Conservation (phyloP, 345 rosid genomes). For the Hypericum perforatum region DNA sequence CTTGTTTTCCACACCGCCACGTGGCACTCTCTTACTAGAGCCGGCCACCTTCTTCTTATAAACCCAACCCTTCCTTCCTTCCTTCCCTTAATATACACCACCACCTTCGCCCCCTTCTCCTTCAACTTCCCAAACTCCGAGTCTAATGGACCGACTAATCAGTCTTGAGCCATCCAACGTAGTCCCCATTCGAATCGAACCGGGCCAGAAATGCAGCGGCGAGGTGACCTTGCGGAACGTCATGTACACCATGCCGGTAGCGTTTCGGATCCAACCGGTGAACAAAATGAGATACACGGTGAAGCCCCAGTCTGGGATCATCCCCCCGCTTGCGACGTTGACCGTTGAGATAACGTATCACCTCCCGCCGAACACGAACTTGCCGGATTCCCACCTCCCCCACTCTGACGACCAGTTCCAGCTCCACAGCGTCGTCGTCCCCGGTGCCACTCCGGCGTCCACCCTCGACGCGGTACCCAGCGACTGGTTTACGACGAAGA, state of each 20-base stretch:
- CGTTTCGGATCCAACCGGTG: constrained; percentile 38
- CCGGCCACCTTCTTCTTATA: constrained; percentile 28
- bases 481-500: constrained; percentile 54
- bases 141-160: constrained; percentile 59
- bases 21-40: constrained; percentile 25
- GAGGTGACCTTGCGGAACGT: constrained; percentile 55
- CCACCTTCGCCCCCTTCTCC: not conserved
- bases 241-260: constrained; percentile 69
- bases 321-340: constrained; percentile 35
- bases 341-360: constrained; percentile 36
- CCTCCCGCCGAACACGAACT: constrained; percentile 21
- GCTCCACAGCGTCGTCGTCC: constrained; percentile 55
- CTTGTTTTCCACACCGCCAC: constrained; percentile 36
- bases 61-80: too few species aligned
- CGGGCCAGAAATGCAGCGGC: constrained; percentile 41
- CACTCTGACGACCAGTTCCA: constrained; percentile 38
- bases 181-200: constrained; percentile 35
- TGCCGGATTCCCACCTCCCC: constrained; percentile 34
- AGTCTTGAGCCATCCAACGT: constrained; percentile 48
- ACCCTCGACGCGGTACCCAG: constrained; percentile 33
- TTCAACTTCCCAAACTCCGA: not conserved
- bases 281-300: constrained; percentile 33
- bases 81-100: constrained; percentile 11
- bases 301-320: constrained; percentile 51
- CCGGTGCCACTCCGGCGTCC: constrained; percentile 39